Evolutionary conservation across 2,329 filamentous ascomycete species (phyloP).

Genomic region (Knoxdaviesia capensis): DNA sequence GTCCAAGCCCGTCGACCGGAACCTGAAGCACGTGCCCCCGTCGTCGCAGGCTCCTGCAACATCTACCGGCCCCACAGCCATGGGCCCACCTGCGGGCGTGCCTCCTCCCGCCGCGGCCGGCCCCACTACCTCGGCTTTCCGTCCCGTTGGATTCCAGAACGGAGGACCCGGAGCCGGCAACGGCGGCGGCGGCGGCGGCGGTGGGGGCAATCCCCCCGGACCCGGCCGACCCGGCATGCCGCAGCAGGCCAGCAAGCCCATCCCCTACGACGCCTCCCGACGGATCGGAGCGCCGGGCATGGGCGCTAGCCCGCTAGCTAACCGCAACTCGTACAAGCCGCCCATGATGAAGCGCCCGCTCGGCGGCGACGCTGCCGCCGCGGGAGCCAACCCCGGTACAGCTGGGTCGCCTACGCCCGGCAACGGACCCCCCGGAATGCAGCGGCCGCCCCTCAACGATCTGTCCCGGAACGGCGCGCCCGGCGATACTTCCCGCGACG

Average conservation of each 20-base stretch:
- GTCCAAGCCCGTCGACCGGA: slow-evolving; percentile 49
- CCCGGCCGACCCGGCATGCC: slow-evolving; percentile 12
- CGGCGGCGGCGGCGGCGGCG: slow-evolving; percentile 11
- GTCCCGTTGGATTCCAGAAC: background rate
- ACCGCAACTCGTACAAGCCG: slow-evolving; percentile 36
- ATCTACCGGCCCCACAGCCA: slow-evolving; percentile 4
- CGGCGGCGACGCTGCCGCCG: slow-evolving; percentile 9
- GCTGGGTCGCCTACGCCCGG: slow-evolving; percentile 4
- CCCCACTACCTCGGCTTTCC: too few species aligned
- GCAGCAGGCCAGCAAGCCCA: slow-evolving; percentile 27
- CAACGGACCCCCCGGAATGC: slow-evolving; percentile 2
- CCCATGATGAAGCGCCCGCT: slow-evolving; percentile 35
- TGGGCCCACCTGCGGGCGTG: background rate
- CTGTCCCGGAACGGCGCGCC: slow-evolving; percentile 22
- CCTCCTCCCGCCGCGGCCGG: background rate
- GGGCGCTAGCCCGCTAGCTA: slow-evolving; percentile 33
- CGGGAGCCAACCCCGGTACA: too few species aligned
- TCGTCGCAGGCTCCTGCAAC: slow-evolving; percentile 8
- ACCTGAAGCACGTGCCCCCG: slow-evolving; percentile 29
- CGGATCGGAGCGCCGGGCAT: slow-evolving; percentile 38
- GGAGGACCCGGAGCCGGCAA: slow-evolving; percentile 5
- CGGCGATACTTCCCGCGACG: slow-evolving; percentile 3
- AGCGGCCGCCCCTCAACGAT: slow-evolving; percentile 26
- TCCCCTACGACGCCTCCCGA: slow-evolving; percentile 26
- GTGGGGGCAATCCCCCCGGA: slow-evolving; percentile 11